These are phyloP conservation scores for Sequoia sempervirens DNA, from an alignment of 75 land plant genomes.

Conservation along the genomic window DNA sequence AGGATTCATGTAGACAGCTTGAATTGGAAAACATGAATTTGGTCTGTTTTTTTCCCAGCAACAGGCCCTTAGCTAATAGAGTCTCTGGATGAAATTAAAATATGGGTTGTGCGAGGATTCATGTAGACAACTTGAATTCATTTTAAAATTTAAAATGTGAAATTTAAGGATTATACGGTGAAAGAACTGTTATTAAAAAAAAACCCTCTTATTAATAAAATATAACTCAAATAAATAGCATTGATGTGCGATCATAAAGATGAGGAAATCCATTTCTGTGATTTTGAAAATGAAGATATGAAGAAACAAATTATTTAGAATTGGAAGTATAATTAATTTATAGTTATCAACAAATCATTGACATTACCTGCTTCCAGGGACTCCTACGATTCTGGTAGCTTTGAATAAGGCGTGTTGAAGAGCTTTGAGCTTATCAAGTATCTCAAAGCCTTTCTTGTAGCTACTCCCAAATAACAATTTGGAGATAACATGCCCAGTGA, in stretches of 20 bases:
- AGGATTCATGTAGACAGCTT: no score
- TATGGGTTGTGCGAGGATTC: no score
- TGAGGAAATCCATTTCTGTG: not conserved
- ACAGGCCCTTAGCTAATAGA: no score
- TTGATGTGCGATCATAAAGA: not conserved
- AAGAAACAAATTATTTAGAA: no score
- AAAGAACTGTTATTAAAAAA: no score
- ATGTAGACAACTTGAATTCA: no score
- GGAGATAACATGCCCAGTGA: constrained; percentile 54
- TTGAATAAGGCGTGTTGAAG: constrained; percentile 24
- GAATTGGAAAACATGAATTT: no score
- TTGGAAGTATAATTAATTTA: not conserved
- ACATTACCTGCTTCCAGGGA: constrained; percentile 56
- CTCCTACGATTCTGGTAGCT: constrained; percentile 9
- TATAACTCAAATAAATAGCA: constrained; percentile 9
- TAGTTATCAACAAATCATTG: no score
- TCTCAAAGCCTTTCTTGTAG: constrained; percentile 40
- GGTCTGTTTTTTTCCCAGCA: no score
- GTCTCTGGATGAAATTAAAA: no score
- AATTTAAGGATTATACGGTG: no score
- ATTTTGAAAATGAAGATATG: not conserved
- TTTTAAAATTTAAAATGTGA: no score
- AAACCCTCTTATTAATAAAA: constrained; percentile 9
- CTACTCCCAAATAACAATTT: constrained; percentile 50
- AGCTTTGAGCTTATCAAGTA: constrained; percentile 29